These are phyloP conservation scores for Neofusicoccum sp. DNA, from an alignment of 2,329 filamentous ascomycete species.

Conservation along the genomic window DNA sequence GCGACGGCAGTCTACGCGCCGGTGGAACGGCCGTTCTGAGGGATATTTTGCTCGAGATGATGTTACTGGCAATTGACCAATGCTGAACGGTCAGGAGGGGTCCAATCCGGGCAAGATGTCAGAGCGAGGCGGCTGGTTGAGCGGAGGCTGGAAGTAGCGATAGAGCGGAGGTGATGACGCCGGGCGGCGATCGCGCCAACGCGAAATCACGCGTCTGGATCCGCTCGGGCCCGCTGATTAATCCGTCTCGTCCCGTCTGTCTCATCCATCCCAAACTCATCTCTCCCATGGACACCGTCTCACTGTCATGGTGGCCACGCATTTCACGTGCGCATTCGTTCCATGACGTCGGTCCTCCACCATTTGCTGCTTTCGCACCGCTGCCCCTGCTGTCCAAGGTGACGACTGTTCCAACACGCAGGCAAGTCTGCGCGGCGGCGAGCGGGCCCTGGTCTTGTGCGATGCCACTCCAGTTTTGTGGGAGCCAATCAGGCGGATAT, in stretches of 20 bases:
- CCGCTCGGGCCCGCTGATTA: neutral
- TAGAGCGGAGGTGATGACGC: slow-evolving; percentile 4
- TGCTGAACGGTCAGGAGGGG: neutral
- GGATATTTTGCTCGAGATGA: too few species aligned
- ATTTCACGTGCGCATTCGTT: too few species aligned
- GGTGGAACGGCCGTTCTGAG: too few species aligned
- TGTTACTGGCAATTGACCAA: neutral
- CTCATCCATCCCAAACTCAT: neutral
- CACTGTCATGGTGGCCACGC: neutral
- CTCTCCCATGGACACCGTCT: neutral
- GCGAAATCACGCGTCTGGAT: slow-evolving; percentile 10
- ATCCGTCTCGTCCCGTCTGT: neutral
- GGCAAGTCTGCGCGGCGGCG: too few species aligned
- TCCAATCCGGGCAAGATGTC: neutral
- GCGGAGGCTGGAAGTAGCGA: neutral
- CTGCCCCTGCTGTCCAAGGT: neutral
- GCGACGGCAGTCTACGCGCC: too few species aligned
- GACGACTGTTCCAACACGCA: neutral
- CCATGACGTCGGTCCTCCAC: too few species aligned
- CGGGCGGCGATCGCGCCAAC: slow-evolving; percentile 2
- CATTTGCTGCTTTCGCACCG: too few species aligned
- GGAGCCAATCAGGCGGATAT: too few species aligned
- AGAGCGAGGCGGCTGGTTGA: neutral
- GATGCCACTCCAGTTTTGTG: too few species aligned
- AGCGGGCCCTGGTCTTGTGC: too few species aligned